phyloP scores from a whole-genome alignment of 768 basidiomycete species.

The Xanthoconium purpureum region DNA sequence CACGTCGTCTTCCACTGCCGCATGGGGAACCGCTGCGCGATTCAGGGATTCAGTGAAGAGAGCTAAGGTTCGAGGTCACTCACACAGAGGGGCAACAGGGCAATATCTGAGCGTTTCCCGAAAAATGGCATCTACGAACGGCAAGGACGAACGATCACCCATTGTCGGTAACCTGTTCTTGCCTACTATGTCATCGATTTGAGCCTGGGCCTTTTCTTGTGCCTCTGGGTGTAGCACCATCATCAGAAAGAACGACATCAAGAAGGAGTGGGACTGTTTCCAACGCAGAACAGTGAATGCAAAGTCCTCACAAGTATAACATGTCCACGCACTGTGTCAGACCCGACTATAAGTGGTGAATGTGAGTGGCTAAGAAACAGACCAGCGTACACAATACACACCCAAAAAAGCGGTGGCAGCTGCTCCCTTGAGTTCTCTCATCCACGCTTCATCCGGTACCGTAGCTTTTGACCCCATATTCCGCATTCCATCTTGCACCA shows the following conservation, averaged over 20 bases:
- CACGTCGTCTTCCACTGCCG: too few relatives aligned
- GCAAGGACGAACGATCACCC: conserved; percentile 8
- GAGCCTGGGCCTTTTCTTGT: too few relatives aligned
- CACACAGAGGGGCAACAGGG: too few relatives aligned
- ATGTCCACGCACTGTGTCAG: background rate
- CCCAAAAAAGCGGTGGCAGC: background rate
- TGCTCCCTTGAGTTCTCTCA: too few relatives aligned
- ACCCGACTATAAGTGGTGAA: background rate
- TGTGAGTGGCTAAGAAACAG: background rate
- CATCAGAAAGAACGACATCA: too few relatives aligned
- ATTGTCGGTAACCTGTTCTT: conserved; percentile 2
- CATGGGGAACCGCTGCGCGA: conserved; percentile 20
- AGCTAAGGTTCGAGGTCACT: too few relatives aligned
- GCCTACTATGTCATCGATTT: conserved; percentile 9
- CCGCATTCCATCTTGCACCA: background rate
- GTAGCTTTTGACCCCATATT: background rate
- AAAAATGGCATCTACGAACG: conserved; percentile 9
- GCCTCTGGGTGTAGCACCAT: too few relatives aligned
- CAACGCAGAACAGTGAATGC: background rate
- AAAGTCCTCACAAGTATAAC: too few relatives aligned
- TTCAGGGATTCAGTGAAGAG: background rate
- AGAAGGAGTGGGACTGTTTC: background rate
- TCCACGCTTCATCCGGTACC: too few relatives aligned
- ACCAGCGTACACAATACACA: background rate
- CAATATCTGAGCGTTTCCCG: too few relatives aligned